A percentile compares a stretch with the other conserved stretches of the same genome.
Evolutionary conservation across 2,329 filamentous ascomycete species (phyloP).

Genomic region (Leptographium wingfieldii): DNA sequence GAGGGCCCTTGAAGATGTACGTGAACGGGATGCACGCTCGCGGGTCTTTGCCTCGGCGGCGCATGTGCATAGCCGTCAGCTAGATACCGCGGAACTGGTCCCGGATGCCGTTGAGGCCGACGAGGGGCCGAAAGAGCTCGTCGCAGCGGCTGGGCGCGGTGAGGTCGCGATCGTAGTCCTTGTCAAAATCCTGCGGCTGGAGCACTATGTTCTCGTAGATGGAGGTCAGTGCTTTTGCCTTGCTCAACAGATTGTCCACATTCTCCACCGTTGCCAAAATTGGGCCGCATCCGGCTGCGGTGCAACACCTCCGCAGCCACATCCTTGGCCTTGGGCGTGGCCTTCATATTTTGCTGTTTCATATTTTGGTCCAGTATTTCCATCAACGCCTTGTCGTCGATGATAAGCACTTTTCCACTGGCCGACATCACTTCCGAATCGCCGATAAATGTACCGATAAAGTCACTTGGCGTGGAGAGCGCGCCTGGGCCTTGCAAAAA

Average conservation of each 20-base stretch:
- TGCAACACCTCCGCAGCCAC: constrained; percentile 46
- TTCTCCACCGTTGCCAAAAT: constrained; percentile 62
- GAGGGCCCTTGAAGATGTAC: constrained; percentile 53
- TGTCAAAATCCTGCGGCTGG: constrained; percentile 38
- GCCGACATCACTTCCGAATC: constrained; percentile 58
- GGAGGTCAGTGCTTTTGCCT: constrained; percentile 30
- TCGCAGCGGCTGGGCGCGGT: neutral
- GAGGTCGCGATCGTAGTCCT: constrained; percentile 36
- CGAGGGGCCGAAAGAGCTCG: too few species aligned
- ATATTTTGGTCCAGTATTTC: constrained; percentile 46
- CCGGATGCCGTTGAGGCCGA: neutral
- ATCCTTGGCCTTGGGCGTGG: constrained; percentile 36
- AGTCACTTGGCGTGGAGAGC: constrained; percentile 32
- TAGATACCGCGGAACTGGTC: constrained; percentile 31
- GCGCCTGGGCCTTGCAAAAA: too few species aligned
- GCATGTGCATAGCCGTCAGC: constrained; percentile 36
- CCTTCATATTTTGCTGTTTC: constrained; percentile 35
- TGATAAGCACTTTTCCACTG: constrained; percentile 60
- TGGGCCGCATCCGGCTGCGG: constrained; percentile 45
- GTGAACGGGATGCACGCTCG: constrained; percentile 48
- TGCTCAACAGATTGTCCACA: constrained; percentile 53
- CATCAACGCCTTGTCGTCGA: constrained; percentile 61
- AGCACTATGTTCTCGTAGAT: constrained; percentile 11
- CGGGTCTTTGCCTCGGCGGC: constrained; percentile 37
- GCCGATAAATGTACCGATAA: constrained; percentile 27